Evolutionary conservation across 306 rosid species (phyloP).

Genomic region (Lagenaria siceraria): DNA sequence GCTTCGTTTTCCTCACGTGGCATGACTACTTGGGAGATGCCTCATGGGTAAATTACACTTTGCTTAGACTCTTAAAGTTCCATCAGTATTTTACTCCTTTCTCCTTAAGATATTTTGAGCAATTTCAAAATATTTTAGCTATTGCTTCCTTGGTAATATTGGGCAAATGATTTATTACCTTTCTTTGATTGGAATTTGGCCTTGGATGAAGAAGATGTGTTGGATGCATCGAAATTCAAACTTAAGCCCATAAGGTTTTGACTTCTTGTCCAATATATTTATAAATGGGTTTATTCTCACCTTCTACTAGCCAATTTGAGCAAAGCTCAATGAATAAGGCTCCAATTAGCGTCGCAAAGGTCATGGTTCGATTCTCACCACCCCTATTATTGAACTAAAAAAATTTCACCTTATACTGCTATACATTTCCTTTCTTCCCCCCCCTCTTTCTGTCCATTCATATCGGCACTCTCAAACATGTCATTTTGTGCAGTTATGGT

Average conservation of each 20-base stretch:
- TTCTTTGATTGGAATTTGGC: neutral
- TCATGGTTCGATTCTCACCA: neutral
- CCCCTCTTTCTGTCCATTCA: neutral
- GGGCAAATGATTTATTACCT: neutral
- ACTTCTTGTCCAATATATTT: neutral
- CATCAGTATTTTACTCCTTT: neutral
- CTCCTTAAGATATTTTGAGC: neutral
- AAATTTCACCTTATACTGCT: neutral
- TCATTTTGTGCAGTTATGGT: constrained; percentile 49
- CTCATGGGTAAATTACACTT: constrained; percentile 63
- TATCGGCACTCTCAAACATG: neutral
- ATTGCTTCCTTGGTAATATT: neutral
- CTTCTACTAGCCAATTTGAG: neutral
- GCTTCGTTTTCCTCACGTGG: constrained; percentile 99
- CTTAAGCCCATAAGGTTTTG: neutral
- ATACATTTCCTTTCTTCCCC: neutral
- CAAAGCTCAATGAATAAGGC: neutral
- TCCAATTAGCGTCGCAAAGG: neutral
- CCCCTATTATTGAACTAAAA: neutral
- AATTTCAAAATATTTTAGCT: neutral
- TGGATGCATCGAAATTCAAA: neutral
- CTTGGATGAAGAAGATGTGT: neutral
- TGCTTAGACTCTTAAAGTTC: neutral
- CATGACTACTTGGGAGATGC: constrained; percentile 99
- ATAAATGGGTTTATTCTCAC: neutral